phyloP scores from a whole-genome alignment of 1,284 basidiomycete genomes.

The Butyriboletus appendiculatus region DNA sequence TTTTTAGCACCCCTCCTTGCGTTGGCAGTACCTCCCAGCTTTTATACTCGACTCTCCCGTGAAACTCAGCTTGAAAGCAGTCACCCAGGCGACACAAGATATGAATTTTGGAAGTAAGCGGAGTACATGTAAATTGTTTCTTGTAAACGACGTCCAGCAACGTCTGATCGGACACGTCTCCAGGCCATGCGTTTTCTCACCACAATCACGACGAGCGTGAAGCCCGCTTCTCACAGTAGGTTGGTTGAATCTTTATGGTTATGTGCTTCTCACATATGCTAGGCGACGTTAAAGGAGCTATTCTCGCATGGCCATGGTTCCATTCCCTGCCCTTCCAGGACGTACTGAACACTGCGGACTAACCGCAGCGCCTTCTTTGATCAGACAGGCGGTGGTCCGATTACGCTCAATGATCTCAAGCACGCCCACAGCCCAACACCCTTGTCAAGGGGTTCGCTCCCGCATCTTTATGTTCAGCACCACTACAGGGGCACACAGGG shows the following conservation, averaged over 20 bases:
- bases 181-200: slow-evolving; percentile 23
- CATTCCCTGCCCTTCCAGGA: slow-evolving; percentile 29
- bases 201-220: slow-evolving; percentile 20
- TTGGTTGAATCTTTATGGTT: slow-evolving; percentile 11
- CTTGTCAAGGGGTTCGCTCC: slow-evolving; percentile 13
- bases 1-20: slow-evolving; percentile 7
- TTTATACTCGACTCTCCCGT: slow-evolving; percentile 25
- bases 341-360: slow-evolving; percentile 19
- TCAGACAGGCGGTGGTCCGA: slow-evolving; percentile 19
- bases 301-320: slow-evolving; percentile 23
- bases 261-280: slow-evolving; percentile 22
- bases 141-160: slow-evolving; percentile 10
- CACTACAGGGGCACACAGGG: slow-evolving; percentile 10
- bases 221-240: slow-evolving; percentile 21
- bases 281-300: slow-evolving; percentile 10
- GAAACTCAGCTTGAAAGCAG: slow-evolving; percentile 19
- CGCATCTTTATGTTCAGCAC: slow-evolving; percentile 5
- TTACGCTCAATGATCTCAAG: slow-evolving; percentile 24
- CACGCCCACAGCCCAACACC: slow-evolving; percentile 30
- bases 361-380: slow-evolving; percentile 30
- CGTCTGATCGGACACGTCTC: slow-evolving; percentile 23
- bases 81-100: slow-evolving; percentile 29
- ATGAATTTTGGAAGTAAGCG: slow-evolving; percentile 18
- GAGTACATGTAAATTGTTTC: slow-evolving; percentile 20
- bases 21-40: slow-evolving; percentile 9